Evolutionary conservation across 352 stramenopile species (phyloP), one percentile per base, ranked within the genome.

Genomic region (Phytophthora litchii): DNA sequence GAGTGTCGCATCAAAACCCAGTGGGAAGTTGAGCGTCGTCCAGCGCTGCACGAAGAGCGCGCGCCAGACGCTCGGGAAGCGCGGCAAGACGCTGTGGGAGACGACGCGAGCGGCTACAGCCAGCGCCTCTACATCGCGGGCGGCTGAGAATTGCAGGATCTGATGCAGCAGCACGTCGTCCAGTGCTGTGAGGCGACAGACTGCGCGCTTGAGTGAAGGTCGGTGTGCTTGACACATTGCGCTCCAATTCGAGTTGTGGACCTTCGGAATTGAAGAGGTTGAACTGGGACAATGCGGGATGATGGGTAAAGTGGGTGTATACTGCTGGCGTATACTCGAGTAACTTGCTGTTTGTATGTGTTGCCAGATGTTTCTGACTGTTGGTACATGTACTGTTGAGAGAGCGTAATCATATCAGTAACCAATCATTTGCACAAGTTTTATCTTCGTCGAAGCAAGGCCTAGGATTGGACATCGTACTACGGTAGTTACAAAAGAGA

Each of bases 11-110:
- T 55, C 27, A 0, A 25, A 43, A 29, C 58, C 55, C 11, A 91
- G 56, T 16, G 75, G 52, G 44, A 84, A 92, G 59, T 92, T 92
- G 47, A 89, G 72, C 45, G 67, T 74, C 10, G 65, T 62, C 83
- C 83, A 92, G 19, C 77, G 80, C 16, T 73, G 68, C 35, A 67
- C 66, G 47, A 92, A 92, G 29, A 90, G 70, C 35, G 63, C 40
- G 32, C 67, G 75, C 83, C 83, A 92, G 48, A 92, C 40, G 2
- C 23, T 16, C 23, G 83, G 72, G 32, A 84, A 90, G n/a, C 41
- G 64, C 37, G 70, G 72, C 27, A 90, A 35, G 17, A 90, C 69
- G 21, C 76, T 48, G 1, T 34, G 34, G 16, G 70, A 67, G 7
- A 92, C 60, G 19, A 68, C 41, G 13, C 64, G 71, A 13, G 69